Evolutionary conservation across 208 protist species (phyloP), one percentile per base, ranked within the genome.

Genomic region (Tritrichomonas musculus): DNA sequence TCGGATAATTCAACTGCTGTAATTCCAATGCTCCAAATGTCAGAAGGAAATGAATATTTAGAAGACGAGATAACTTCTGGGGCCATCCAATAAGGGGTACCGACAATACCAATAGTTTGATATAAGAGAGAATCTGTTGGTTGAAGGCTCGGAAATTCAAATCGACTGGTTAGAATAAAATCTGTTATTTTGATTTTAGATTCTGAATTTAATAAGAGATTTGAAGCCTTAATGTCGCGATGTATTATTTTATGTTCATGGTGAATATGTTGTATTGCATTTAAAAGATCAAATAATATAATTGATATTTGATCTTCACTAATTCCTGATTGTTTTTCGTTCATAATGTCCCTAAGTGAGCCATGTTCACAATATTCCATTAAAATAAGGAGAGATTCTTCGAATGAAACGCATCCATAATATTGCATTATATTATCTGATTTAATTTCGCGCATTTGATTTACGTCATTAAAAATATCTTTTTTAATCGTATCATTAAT

Each of bases 1-100:
- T 95, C 93, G 0, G 94, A 94, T 1, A 96, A 57, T 92, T 96
- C 96, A 41, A 96, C 93, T 14, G 95, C 95, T 14, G 94, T 96
- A 75, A 96, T 96, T 27, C 96, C 96, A 49, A 96, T 88, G 20
- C 94, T 94, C 96, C 96, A 96, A 49, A 96, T 94, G 93, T 96
- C 96, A 44, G 94, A 94, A 60, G 95, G 95, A 22, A 55, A 44
- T 65, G 95, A 72, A 77, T 96, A 95, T 0, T 93, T 73, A 30
- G 36, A 39, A 44, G 95, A 72, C 39, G 92, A 92, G 84, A 95
- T 95, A 49, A 96, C 93, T 93, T 96, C 95, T 57, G 95, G 95
- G 39, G 95, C 95, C 95, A 96, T 96, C 95, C 95, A 96, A 72
- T 94, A 96, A 13, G 95, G 95, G 66, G 95, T 95, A 60, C 95